A percentile compares a stretch with the other conserved stretches of the same genome.
Evolutionary conservation across 2,329 filamentous ascomycete genomes (phyloP).

Genomic region (Fusarium sp.): DNA sequence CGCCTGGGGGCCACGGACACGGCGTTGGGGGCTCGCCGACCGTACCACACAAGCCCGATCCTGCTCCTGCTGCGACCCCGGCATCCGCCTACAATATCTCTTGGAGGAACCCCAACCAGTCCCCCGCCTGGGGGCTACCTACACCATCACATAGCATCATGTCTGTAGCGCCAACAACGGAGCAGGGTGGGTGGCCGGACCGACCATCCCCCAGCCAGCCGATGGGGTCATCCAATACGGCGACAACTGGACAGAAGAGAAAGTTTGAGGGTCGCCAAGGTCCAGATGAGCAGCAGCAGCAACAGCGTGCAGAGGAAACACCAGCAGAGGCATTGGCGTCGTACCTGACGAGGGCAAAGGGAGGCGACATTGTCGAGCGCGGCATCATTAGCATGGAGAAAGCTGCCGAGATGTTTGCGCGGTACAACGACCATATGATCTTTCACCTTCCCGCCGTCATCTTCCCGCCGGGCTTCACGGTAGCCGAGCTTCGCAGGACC

Average conservation of each 20-base stretch:
- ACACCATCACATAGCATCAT: constrained; percentile 25
- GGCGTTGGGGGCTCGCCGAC: constrained; percentile 19
- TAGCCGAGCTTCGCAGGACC: constrained; percentile 65
- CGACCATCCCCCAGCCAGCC: constrained; percentile 19
- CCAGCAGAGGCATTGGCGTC: constrained; percentile 34
- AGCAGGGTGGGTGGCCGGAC: constrained; percentile 27
- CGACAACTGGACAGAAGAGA: constrained; percentile 47
- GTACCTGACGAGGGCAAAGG: constrained; percentile 42
- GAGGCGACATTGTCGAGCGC: constrained; percentile 67
- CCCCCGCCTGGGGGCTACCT: constrained; percentile 33
- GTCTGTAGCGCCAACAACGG: constrained; percentile 8
- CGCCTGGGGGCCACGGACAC: constrained; percentile 24
- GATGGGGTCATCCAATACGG: constrained; percentile 9
- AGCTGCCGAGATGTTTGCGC: constrained; percentile 66
- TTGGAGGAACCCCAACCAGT: constrained; percentile 21
- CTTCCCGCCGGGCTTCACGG: constrained; percentile 66
- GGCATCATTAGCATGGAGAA: constrained; percentile 68
- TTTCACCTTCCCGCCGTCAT: constrained; percentile 72
- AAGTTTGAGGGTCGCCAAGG: constrained; percentile 44
- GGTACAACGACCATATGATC: constrained; percentile 71
- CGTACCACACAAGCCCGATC: constrained; percentile 17
- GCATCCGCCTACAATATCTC: constrained; percentile 12
- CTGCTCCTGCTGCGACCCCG: constrained; percentile 13
- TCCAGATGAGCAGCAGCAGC: constrained; percentile 16
- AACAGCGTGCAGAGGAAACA: constrained; percentile 20